Percentiles rank a stretch among this genome's conserved stretches.
Evolutionary conservation across 371 early-diverging fungal species (phyloP).

Genomic region (Lichtheimia ornata): DNA sequence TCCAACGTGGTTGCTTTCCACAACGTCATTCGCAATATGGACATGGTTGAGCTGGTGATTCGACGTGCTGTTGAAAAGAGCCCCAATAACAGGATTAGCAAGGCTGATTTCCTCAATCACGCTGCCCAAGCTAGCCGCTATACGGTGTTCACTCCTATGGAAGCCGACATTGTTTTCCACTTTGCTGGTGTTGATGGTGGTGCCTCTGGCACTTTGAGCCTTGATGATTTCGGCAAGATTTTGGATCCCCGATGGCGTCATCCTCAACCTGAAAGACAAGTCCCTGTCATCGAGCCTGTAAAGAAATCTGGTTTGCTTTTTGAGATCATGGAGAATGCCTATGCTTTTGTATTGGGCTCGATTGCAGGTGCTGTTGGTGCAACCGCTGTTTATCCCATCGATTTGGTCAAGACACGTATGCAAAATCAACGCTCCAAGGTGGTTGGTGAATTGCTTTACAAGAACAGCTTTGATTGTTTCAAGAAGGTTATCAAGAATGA

Average conservation of each 20-base stretch:
- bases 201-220: constrained; percentile 52
- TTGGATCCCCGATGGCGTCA: constrained; percentile 68
- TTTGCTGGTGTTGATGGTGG: constrained; percentile 68
- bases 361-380: constrained; percentile 95
- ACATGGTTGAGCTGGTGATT: constrained; percentile 71
- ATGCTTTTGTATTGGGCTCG: constrained; percentile 85
- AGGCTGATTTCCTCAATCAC: constrained; percentile 61
- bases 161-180: constrained; percentile 81
- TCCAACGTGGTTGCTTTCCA: constrained; percentile 72
- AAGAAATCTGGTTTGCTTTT: constrained; percentile 33
- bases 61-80: constrained; percentile 56
- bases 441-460: constrained; percentile 91
- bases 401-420: constrained; percentile 97
- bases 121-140: constrained; percentile 64
- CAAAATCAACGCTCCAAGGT: constrained; percentile 95
- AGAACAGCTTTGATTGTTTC: constrained; percentile 94
- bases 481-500: constrained; percentile 92
- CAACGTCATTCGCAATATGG: constrained; percentile 73
- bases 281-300: constrained; percentile 8
- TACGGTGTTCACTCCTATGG: constrained; percentile 80
- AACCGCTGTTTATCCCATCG: constrained; percentile 95
- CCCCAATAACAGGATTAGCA: constrained; percentile 62
- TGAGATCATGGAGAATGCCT: constrained; percentile 47
- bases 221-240: constrained; percentile 65
- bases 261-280: constrained; percentile 20